Evolutionary conservation across 169 alveolate species (phyloP), one percentile per base, ranked within the genome.

Genomic region (Cryptosporidium ubiquitum): DNA sequence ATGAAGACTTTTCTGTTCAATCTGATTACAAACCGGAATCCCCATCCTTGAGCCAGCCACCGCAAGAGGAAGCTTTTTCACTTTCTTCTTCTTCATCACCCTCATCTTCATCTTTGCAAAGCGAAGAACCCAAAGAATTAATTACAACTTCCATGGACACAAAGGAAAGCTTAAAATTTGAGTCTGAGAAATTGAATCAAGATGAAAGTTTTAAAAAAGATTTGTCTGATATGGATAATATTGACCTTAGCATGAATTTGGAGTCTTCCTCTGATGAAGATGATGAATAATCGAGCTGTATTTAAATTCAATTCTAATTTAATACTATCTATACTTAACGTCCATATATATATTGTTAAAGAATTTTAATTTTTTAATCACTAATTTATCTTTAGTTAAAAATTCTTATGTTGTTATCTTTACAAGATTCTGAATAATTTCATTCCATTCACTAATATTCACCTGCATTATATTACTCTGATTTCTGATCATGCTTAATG

Each of bases 191-290:
- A 9, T 37, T 37, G 52, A 39, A 68, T 18, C 6, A 70, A 6
- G 70, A 23, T 31, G 69, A 73, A 33, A 52, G 37, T 31, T 16
- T 23, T 16, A 29, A 40, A 12, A 12, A 44, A 33, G 47, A 52
- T 9, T 18, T 12, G n/a, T 29, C 18, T 16, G 58, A 73, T 16
- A 16, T 52, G 61, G 37, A 73, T 31, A 40, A 52, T 16, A 10
- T 73, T 26, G 85, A 73, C 10, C 35, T 73, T 9, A 37, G 51
- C 4, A 73, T 64, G 52, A 64, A 64, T 64, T 35, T 73, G 70
- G 70, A 51, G 52, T 29, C 85, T 55, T 73, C 85, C 37, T 73
- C 85, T n/a, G 68, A 18, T 16, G 85, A 73, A 26, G 68, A 58
- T 23, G 52, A 73, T 9, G 51, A n/a, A 3, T 51, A 73, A 40